Percentiles rank a stretch among this genome's conserved stretches.
Evolutionary conservation across 176 grass and related monocot species (phyloP).

Genomic region (Phoenix dactylifera): DNA sequence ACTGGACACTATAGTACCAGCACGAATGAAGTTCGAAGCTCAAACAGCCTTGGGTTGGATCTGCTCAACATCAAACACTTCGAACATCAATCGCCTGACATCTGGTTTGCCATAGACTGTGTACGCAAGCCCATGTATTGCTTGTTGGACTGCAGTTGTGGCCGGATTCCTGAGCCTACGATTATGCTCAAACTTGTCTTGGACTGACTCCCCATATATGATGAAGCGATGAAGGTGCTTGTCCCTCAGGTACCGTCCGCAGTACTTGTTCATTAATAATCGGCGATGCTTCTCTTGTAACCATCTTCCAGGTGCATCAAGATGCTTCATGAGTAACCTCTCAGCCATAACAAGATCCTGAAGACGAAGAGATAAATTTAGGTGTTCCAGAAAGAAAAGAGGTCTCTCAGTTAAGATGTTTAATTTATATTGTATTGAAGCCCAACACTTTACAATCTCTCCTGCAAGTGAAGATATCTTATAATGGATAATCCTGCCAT

Average conservation of each 20-base stretch:
- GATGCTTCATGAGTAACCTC: slow-evolving; percentile 95
- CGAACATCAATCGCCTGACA: slow-evolving; percentile 86
- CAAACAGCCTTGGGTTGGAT: slow-evolving; percentile 82
- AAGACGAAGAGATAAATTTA: background rate
- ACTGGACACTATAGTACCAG: no score
- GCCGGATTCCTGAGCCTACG: slow-evolving; percentile 79
- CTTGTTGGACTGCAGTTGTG: slow-evolving; percentile 83
- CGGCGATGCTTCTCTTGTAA: slow-evolving; percentile 82
- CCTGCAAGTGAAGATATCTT: no score
- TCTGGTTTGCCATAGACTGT: slow-evolving; percentile 85
- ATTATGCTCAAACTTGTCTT: slow-evolving; percentile 90
- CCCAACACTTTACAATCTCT: no score
- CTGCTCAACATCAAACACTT: slow-evolving; percentile 96
- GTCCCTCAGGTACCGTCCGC: slow-evolving; percentile 79
- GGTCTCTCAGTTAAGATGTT: no score
- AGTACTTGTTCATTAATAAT: slow-evolving; percentile 92
- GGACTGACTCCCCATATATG: slow-evolving; percentile 72
- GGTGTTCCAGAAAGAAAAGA: background rate
- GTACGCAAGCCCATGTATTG: slow-evolving; percentile 75
- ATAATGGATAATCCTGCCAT: no score
- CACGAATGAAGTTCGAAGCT: background rate
- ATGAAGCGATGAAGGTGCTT: slow-evolving; percentile 76
- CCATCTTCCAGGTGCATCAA: slow-evolving; percentile 89
- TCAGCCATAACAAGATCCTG: slow-evolving; percentile 97
- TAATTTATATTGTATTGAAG: no score